phyloP scores from a whole-genome alignment of 768 basidiomycete genomes.

The Boletales sp. region DNA sequence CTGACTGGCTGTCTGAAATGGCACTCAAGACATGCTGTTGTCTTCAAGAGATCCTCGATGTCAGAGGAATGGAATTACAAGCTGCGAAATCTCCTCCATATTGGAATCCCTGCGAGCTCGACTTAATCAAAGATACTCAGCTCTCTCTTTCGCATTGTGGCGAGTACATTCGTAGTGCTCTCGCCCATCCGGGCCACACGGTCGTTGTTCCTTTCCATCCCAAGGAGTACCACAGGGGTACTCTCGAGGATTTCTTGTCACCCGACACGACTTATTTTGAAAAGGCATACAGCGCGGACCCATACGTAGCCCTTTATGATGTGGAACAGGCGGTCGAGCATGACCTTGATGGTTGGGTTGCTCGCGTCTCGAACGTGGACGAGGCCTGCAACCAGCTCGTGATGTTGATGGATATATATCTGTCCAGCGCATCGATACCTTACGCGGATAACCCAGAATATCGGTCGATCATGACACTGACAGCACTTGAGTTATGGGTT shows the following conservation, averaged over 20 bases:
- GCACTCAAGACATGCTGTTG: background rate
- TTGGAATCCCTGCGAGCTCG: conserved; percentile 4
- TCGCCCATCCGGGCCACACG: background rate
- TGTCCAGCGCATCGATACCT: background rate
- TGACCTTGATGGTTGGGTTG: conserved; percentile 32
- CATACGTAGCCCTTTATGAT: conserved; percentile 27
- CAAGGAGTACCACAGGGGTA: background rate
- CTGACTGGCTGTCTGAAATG: background rate
- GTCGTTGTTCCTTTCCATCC: background rate
- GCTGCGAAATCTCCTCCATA: background rate
- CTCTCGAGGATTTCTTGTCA: too few relatives aligned
- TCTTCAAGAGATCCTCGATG: background rate
- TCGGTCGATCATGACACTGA: conserved; percentile 38
- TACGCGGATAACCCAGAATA: background rate
- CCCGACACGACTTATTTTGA: too few relatives aligned
- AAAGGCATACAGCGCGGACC: too few relatives aligned
- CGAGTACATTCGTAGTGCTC: conserved; percentile 24
- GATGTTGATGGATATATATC: conserved; percentile 23
- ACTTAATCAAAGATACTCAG: conserved; percentile 22
- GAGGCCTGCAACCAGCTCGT: conserved; percentile 14
- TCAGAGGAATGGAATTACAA: conserved; percentile 1
- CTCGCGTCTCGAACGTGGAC: background rate
- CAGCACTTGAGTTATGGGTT: conserved; percentile 31
- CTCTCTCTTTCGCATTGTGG: conserved; percentile 31
- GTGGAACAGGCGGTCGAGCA: conserved; percentile 33